Base-by-base conservation (phyloP, 805 yeast genomes). In the Gaillardinia entomophila region DNA sequence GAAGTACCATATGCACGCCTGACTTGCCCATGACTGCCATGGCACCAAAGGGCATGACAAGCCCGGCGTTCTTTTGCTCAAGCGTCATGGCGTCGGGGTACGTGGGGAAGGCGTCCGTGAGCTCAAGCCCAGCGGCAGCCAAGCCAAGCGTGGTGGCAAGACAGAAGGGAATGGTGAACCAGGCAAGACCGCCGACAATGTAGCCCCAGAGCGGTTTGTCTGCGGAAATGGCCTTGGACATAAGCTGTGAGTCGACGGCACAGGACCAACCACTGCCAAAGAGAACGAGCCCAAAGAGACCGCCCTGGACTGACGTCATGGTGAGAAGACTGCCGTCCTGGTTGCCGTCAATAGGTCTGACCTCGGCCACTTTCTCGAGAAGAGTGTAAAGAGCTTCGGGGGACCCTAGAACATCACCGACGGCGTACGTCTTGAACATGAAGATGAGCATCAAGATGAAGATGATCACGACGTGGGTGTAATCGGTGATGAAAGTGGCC, bases 401-500 rank as follows among this genome's bases (percentile, higher is more conserved):
- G 1, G 73, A 62, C 3, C 76, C 76, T 24, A 68, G 60, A 16
- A 51, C 39, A n/a, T 48, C 41, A 4, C 68, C 58, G 12, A 59
- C 45, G 22, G 64, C 48, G 36, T 57, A 70, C 4, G 57, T 51
- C 6, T 49, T 53, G 41, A 55, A 67, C 6, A 45, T 46, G 3
- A 62, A 36, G 6, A 56, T 48, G 17, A 67, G 39, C 11, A 68
- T 48, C 14, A 68, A 55, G 16, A 60, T 41, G 37, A 61, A 66
- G 28, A 71, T 61, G 32, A 71, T 61, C 19, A 67, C 68, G 0
- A 74, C 66, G 57, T 84, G 95, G 35, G 74, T 66, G 52, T 79
- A 84, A 54, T 84, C 95, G 1, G 92, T 81, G 37, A 84, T 54
- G 55, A 84, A 82, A 3, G 92, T 83, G 2, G 94, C 88, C 49